phyloP scores from a whole-genome alignment of 2,329 filamentous ascomycete species.

The Fusarium annulatum region DNA sequence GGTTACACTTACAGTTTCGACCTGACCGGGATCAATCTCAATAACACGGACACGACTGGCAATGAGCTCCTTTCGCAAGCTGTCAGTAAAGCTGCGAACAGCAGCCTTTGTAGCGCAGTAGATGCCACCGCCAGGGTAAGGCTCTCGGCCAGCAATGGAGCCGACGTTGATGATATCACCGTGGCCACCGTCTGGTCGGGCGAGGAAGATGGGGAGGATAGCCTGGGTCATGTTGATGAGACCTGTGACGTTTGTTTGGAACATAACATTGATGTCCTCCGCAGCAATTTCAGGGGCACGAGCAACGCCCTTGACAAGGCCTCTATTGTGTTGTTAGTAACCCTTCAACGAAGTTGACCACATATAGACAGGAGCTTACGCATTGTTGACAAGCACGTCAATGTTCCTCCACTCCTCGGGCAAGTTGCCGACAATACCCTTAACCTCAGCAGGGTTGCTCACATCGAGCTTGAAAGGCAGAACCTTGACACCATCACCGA shows the following conservation, averaged over 20 bases:
- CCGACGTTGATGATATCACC: slow-evolving; percentile 97
- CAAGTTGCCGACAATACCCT: slow-evolving; percentile 75
- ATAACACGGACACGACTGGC: slow-evolving; percentile 84
- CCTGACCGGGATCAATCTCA: slow-evolving; percentile 90
- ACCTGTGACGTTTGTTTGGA: slow-evolving; percentile 92
- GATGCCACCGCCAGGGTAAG: slow-evolving; percentile 86
- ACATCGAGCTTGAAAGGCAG: slow-evolving; percentile 88
- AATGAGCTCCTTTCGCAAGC: slow-evolving; percentile 84
- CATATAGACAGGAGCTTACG: slow-evolving; percentile 66
- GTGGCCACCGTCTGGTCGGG: slow-evolving; percentile 76
- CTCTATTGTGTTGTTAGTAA: slow-evolving; percentile 61
- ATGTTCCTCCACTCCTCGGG: slow-evolving; percentile 87
- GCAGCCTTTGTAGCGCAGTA: slow-evolving; percentile 96
- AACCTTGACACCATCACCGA: slow-evolving; percentile 83
- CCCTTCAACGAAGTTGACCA: background rate
- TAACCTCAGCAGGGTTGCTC: slow-evolving; percentile 80
- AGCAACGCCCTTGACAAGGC: slow-evolving; percentile 88
- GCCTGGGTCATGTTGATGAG: slow-evolving; percentile 98
- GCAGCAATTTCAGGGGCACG: slow-evolving; percentile 84
- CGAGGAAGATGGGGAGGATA: slow-evolving; percentile 83
- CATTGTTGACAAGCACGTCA: slow-evolving; percentile 94
- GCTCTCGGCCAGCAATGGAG: slow-evolving; percentile 86
- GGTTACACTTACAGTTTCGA: slow-evolving; percentile 76
- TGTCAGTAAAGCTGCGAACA: slow-evolving; percentile 84
- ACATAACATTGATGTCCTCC: slow-evolving; percentile 88